Conservation (phyloP, 345 rosid genomes). For the Pelargonium nanum region DNA sequence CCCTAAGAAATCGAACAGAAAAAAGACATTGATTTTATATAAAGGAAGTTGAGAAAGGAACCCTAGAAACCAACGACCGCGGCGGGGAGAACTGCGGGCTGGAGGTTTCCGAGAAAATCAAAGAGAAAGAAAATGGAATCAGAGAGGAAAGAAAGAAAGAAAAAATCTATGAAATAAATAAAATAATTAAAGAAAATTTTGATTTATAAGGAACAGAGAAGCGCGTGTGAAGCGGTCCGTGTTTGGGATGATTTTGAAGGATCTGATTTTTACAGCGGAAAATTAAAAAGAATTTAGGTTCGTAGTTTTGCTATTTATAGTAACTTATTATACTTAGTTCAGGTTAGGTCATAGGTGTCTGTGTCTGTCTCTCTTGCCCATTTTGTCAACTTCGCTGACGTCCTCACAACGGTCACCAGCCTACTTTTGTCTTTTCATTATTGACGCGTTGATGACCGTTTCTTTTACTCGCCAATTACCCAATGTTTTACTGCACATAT, state of each 20-base stretch:
- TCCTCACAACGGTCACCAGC: not conserved
- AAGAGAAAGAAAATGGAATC: not conserved
- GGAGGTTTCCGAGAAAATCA: constrained; percentile 13
- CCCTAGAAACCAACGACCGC: constrained; percentile 16
- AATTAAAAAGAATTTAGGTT: no score
- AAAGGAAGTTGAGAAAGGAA: not conserved
- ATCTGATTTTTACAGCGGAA: not conserved
- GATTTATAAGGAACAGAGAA: not conserved
- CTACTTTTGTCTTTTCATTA: not conserved
- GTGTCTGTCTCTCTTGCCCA: no score
- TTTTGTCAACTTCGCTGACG: no score
- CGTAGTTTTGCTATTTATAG: not conserved
- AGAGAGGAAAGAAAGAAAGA: not conserved
- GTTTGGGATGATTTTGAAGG: not conserved
- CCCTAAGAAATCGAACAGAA: no score
- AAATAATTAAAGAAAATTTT: not conserved
- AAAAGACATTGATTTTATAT: not conserved
- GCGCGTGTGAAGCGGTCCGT: not conserved
- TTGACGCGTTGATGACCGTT: no score
- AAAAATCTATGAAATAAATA: not conserved
- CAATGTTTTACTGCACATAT: no score
- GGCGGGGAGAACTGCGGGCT: constrained; percentile 17
- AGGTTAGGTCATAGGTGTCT: not conserved
- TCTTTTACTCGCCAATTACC: no score
- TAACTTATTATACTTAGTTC: no score